Conservation (phyloP, 805 yeast species). For the Isabelozyma gotoi region DNA sequence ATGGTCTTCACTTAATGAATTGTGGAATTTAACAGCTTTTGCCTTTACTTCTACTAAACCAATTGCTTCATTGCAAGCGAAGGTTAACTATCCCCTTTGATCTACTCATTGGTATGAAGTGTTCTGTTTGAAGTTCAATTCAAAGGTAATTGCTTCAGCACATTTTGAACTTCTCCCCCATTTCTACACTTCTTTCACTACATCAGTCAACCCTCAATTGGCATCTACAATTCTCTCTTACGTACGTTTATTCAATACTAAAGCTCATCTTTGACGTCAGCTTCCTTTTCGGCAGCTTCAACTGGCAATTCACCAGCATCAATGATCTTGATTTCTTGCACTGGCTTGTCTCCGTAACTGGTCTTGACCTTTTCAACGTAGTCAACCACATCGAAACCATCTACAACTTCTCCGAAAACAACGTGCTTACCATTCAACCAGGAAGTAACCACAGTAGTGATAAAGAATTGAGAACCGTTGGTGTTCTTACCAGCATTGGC, state of each 20-base stretch:
- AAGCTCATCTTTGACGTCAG: constrained; percentile 28
- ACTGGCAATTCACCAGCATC: constrained; percentile 67
- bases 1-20: too few species aligned
- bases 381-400: constrained; percentile 80
- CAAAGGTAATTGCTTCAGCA: too few species aligned
- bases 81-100: too few species aligned
- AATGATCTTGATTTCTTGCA: constrained; percentile 58
- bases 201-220: too few species aligned
- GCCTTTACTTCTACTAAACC: too few species aligned
- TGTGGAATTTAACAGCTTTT: too few species aligned
- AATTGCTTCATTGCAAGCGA: too few species aligned
- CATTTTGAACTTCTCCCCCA: too few species aligned
- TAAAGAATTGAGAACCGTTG: constrained; percentile 93
- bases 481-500: constrained; percentile 77
- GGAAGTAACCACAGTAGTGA: constrained; percentile 84
- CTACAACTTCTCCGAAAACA: constrained; percentile 92
- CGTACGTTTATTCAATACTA: too few species aligned
- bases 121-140: too few species aligned
- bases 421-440: constrained; percentile 97
- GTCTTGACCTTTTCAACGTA: constrained; percentile 76
- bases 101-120: too few species aligned
- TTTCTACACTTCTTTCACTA: too few species aligned
- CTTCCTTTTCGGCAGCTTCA: constrained; percentile 21
- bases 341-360: constrained; percentile 64
- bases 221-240: background rate